Evolutionary conservation across 352 stramenopile species (phyloP), one percentile per base, ranked within the genome.

Genomic region (Phytophthora europaea): DNA sequence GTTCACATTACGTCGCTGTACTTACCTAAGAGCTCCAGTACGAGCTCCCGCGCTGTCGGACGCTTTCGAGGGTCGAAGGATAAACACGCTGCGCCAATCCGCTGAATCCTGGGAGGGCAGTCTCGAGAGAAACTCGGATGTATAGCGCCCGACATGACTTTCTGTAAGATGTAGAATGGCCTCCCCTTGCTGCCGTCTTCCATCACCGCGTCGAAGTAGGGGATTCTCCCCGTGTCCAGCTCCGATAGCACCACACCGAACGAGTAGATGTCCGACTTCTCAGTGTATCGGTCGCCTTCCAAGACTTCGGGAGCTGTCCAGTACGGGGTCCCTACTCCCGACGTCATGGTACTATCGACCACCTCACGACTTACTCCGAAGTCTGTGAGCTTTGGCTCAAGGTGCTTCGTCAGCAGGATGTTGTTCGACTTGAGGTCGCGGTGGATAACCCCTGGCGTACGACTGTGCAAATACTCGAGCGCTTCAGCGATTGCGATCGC

Each of bases 221-320:
- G 78, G 7, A 77, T 76, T 31, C 61, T 45, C n/a, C 65, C 64
- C 59, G 79, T 85, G 55, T 83, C 73, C 3, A 86, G 55, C 28
- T 86, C 79, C 12, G 79, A 81, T n/a, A 86, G 51, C 13, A 96
- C 69, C 10, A 92, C 80, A 10, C 84, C 86, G 63, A 91, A 91
- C 22, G 81, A 88, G 63, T 92, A 94, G 22, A 94, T 85, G 57
- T 94, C 87, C 9, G 83, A 71, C 60, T 85, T 81, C 58, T 90
- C 79, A 8, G 74, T 84, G 66, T 88, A 94, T 1, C 69, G 63
- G 33, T 88, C 58, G n/a, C 81, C 80, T 40, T 84, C 61, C 26
- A 94, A 55, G 18, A 97, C 60, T 64, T 97, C 91, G 0, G 90
- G 91, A 0, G 91, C 89, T 8, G 90, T 90, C 80, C 94, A 97